phyloP scores from a whole-genome alignment of 176 grass and related monocot species.

The Hordeum marinum region DNA sequence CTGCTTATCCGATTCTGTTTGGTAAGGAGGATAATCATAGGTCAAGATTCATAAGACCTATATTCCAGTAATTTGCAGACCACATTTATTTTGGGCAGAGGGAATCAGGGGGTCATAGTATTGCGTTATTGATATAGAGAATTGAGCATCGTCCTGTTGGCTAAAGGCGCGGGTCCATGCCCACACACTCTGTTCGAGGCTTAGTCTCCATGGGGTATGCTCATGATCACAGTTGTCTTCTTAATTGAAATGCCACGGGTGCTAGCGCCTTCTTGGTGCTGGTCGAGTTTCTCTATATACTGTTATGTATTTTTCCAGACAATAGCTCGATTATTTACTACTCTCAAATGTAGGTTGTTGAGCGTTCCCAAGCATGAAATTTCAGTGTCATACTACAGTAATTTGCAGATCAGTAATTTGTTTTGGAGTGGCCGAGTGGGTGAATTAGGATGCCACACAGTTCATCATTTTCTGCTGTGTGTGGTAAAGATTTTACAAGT shows the following conservation, averaged over 20 bases:
- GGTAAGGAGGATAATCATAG: neutral
- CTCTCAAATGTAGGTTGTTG: neutral
- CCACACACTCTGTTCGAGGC: neutral
- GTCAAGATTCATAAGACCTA: neutral
- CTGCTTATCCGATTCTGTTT: neutral
- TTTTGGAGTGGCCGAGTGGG: neutral
- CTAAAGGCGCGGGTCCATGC: neutral
- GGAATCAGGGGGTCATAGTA: neutral
- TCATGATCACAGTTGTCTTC: neutral
- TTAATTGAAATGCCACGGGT: neutral
- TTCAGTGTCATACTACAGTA: neutral
- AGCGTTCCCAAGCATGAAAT: neutral
- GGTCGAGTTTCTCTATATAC: neutral
- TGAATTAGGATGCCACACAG: neutral
- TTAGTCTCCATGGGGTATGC: neutral
- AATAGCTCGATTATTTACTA: neutral
- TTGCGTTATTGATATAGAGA: neutral
- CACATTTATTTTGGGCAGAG: neutral
- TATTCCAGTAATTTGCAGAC: neutral
- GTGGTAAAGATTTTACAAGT: neutral
- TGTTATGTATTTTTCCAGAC: neutral
- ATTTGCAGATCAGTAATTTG: neutral
- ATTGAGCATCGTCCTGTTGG: neutral
- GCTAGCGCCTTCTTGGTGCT: neutral
- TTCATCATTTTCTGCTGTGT: neutral